Evolutionary conservation across 2,329 filamentous ascomycete genomes (phyloP), one percentile per base, ranked within the genome.

Genomic region (Intubia oerlemansii): DNA sequence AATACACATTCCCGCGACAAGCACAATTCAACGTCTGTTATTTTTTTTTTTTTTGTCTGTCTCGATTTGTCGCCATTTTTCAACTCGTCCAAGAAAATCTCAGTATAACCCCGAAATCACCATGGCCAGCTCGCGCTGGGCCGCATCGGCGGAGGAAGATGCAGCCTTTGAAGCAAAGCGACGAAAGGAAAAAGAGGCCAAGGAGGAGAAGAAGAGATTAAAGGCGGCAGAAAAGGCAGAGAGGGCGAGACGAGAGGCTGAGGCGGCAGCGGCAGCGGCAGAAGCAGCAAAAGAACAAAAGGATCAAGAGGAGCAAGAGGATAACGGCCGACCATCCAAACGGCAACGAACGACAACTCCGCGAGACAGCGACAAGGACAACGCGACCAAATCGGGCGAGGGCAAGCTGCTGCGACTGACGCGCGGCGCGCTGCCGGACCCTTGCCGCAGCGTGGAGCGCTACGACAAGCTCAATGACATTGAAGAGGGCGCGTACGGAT

Each of bases 401-500:
- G 50, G 64, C 2, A 67, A 62, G 37, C 56, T 91, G 3, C 51
- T 93, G 24, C 69, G 76, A 9, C 84, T 90, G 44, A 63, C 75
- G 8, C 57, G 59, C 10, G 63, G 65, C 8, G 50, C 56, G 39
- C 91, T 82, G 69, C 62, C 66, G 28, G 58, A 54, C 10, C 33
- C 34, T 32, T 77, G 75, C 44, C 63, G 77, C 34, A 78, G 78
- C 45, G 75, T 91, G 16, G 76, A 85, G 44, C 74, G 80, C 44
- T 98, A 84, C 52, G 79, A 93, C 43, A 77, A 79, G 40, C 59
- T 98, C 32, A 98, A 98, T 49, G 78, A 88, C 46, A 98, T 98
- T 42, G 88, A 95, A 50, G 88, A 98, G 54, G 88, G 88, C 20
- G 82, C 82, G 7, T 98, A 98, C 50, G 88, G 88, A 25, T 85